Evolutionary conservation across 2,329 filamentous ascomycete species (phyloP), one percentile per base, ranked within the genome.

Genomic region (Fusarium floridanum): DNA sequence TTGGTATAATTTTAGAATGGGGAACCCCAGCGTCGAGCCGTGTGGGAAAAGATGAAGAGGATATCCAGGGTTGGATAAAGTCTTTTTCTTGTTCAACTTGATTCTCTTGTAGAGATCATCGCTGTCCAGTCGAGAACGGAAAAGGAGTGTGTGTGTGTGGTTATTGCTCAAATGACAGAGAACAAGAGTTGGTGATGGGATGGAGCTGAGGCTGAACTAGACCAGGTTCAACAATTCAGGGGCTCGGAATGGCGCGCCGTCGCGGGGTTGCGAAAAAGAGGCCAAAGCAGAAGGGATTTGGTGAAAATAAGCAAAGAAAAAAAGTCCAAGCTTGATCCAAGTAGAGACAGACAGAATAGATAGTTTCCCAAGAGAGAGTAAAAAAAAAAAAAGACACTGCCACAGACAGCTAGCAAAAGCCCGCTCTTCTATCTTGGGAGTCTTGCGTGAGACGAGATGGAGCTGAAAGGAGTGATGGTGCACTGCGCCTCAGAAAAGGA

Each of bases 1-100:
- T 73, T 67, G 61, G 63, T 56, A 70, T 66, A 75, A 75, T 75
- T 70, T 73, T 73, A 70, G 69, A 71, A 62, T n/a, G 43, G 17
- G 22, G 22, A 37, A n/a, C 45, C 27, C 24, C 24, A 24, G 24
- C 62, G 53, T 64, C 37, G 20, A 45, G 62, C 53, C 53, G 24
- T 24, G 24, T 24, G 24, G 24, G 24, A 36, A 24, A 56, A 45
- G 68, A 43, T 20, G 50, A 34, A 14, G 22, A n/a, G 20, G 17
- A 61, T 34, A 55, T 36, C 45, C 29, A 45, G 24, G 45, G 29
- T 16, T 59, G 55, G 34, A 24, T 39, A 39, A 16, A 24, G 32
- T 37, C 53, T 37, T 32, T 24, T 24, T 12, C n/a, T 9, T 16
- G 4, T 48, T 34, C 11, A 57, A 20, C 16, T 57, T 34, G 16